A percentile compares a stretch with the other conserved stretches of the same genome.
phyloP scores from a whole-genome alignment of 768 basidiomycete genomes.

The Boletus reticuloceps region DNA sequence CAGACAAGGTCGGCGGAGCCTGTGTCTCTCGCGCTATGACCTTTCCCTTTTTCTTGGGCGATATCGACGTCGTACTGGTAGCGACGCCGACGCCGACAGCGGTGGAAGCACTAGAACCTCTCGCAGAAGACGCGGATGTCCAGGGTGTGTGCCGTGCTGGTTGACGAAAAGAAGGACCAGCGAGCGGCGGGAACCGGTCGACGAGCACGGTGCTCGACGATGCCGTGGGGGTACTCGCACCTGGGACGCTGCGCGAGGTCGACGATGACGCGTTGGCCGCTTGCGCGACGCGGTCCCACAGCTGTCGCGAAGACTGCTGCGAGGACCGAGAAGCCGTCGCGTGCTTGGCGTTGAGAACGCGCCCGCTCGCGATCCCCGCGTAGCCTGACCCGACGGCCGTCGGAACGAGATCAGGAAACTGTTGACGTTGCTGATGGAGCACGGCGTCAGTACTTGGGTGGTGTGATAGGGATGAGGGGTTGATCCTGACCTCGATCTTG shows the following conservation, averaged over 20 bases:
- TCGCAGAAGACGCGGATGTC: constrained; percentile 35
- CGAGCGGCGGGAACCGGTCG: constrained; percentile 33
- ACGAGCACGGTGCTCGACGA: constrained; percentile 27
- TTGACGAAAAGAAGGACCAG: constrained; percentile 1
- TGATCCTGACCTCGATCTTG: constrained; percentile 71
- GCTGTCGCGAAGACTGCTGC: constrained; percentile 56
- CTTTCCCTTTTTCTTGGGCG: constrained; percentile 15
- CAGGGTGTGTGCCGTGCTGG: constrained; percentile 59
- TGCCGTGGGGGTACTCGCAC: constrained; percentile 12
- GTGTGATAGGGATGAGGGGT: not conserved
- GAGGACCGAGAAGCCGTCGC: constrained; percentile 59
- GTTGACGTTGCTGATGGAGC: constrained; percentile 66
- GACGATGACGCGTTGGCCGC: constrained; percentile 58
- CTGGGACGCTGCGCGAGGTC: constrained; percentile 27
- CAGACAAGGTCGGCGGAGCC: constrained; percentile 48
- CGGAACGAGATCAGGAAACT: constrained; percentile 78
- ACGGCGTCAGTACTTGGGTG: not conserved
- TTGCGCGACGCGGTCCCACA: constrained; percentile 86
- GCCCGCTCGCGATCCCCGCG: constrained; percentile 77
- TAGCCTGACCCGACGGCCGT: constrained; percentile 61
- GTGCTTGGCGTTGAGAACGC: constrained; percentile 82
- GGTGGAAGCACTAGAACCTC: not conserved
- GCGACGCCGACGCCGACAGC: not conserved
- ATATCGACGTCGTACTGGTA: not conserved
- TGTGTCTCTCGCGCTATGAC: not conserved